Evolutionary conservation across 2,329 filamentous ascomycete genomes (phyloP).

Genomic region (Colletotrichum cereale): DNA sequence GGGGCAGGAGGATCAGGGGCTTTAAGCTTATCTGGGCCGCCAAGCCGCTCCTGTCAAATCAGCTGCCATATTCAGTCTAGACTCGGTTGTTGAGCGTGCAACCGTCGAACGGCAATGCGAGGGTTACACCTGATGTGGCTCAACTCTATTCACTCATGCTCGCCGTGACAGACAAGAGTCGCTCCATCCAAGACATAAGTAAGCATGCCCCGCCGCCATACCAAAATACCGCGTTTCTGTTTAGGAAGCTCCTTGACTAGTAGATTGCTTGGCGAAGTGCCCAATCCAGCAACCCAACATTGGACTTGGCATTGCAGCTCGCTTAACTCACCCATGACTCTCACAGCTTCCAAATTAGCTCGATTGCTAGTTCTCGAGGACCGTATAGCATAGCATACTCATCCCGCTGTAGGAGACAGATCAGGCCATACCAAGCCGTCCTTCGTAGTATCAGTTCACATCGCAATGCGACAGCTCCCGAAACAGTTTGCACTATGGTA

Average conservation of each 20-base stretch:
- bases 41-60: conserved; percentile 8
- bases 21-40: conserved; percentile 38
- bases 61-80: conserved; percentile 31
- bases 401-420: no score
- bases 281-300: neutral
- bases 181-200: conserved; percentile 4
- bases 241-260: conserved; percentile 19
- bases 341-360: conserved; percentile 5
- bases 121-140: neutral
- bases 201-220: neutral
- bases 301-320: conserved; percentile 5
- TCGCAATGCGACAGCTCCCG: neutral
- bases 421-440: no score
- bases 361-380: neutral
- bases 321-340: neutral
- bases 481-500: neutral
- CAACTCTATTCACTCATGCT: neutral
- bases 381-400: neutral
- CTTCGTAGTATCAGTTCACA: no score
- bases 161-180: neutral
- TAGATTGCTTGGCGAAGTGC: conserved; percentile 6
- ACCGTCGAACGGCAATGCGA: neutral
- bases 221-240: neutral
- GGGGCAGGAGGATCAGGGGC: conserved; percentile 28
- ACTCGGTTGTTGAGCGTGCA: conserved; percentile 29